Evolutionary conservation across 2,329 filamentous ascomycete species (phyloP).

Genomic region (Apiospora aurea): DNA sequence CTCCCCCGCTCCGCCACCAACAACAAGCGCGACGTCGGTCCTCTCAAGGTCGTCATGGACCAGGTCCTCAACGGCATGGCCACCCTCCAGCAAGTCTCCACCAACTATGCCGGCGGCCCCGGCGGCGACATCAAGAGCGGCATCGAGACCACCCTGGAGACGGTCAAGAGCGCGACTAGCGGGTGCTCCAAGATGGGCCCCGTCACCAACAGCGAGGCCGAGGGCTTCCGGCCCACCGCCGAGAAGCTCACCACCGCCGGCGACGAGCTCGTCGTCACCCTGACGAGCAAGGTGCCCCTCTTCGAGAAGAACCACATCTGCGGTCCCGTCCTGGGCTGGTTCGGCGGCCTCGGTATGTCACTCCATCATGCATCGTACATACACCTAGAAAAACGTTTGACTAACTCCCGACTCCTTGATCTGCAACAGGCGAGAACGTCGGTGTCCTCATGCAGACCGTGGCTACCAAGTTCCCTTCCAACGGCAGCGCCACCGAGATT

Average conservation of each 20-base stretch:
- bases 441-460: conserved; percentile 11
- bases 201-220: neutral
- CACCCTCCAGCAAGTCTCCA: neutral
- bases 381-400: neutral
- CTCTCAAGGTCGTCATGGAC: neutral
- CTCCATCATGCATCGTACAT: too few relatives aligned
- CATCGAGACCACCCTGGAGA: neutral
- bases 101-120: neutral
- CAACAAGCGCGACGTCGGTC: neutral
- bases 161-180: conserved; percentile 4
- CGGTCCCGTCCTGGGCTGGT: conserved; percentile 2
- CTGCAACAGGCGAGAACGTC: conserved; percentile 1
- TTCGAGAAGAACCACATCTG: conserved; percentile 19
- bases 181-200: neutral
- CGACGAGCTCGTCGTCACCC: neutral
- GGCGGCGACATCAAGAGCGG: conserved; percentile 17
- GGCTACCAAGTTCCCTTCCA: neutral
- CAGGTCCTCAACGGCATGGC: neutral
- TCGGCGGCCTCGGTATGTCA: neutral
- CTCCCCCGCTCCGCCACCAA: neutral
- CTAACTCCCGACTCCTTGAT: neutral
- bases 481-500: neutral
- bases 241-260: neutral
- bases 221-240: neutral
- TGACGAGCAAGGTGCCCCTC: neutral